Evolutionary conservation across 371 early-diverging fungal species (phyloP).

Genomic region (Syncephalastrum sp.): DNA sequence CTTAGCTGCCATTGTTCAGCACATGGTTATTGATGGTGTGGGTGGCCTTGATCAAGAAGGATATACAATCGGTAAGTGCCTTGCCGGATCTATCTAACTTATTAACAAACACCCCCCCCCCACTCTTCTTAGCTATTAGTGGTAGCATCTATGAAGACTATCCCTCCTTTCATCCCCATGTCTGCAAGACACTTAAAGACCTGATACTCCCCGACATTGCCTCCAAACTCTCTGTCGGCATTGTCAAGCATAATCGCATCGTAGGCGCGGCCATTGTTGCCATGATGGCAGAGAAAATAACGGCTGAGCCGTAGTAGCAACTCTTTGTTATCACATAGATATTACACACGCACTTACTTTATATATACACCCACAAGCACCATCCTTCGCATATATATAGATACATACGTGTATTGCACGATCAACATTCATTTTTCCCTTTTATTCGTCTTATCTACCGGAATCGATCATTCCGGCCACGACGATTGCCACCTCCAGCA

Average conservation of each 20-base stretch:
- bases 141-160: slow-evolving; percentile 87
- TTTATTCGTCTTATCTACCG: too few relatives aligned
- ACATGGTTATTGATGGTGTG: slow-evolving; percentile 35
- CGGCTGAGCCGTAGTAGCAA: slow-evolving; percentile 6
- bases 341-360: too few relatives aligned
- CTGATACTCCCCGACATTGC: slow-evolving; percentile 77
- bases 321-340: too few relatives aligned
- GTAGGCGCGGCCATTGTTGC: slow-evolving; percentile 87
- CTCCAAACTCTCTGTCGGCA: slow-evolving; percentile 58
- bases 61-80: slow-evolving; percentile 61
- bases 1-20: slow-evolving; percentile 64
- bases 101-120: not conserved
- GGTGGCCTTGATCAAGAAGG: slow-evolving; percentile 41
- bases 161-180: slow-evolving; percentile 78
- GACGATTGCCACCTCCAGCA: too few relatives aligned
- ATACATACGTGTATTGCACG: too few relatives aligned
- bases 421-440: too few relatives aligned
- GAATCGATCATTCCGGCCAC: too few relatives aligned
- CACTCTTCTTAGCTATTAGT: slow-evolving; percentile 58
- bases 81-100: not conserved
- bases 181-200: slow-evolving; percentile 70
- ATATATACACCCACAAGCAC: too few relatives aligned
- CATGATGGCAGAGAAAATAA: slow-evolving; percentile 66
- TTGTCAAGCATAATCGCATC: slow-evolving; percentile 76
- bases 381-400: too few relatives aligned